These are phyloP conservation scores for Penicillium fuscoglaucum DNA, from an alignment of 2,329 filamentous ascomycete species.

Conservation along the genomic window DNA sequence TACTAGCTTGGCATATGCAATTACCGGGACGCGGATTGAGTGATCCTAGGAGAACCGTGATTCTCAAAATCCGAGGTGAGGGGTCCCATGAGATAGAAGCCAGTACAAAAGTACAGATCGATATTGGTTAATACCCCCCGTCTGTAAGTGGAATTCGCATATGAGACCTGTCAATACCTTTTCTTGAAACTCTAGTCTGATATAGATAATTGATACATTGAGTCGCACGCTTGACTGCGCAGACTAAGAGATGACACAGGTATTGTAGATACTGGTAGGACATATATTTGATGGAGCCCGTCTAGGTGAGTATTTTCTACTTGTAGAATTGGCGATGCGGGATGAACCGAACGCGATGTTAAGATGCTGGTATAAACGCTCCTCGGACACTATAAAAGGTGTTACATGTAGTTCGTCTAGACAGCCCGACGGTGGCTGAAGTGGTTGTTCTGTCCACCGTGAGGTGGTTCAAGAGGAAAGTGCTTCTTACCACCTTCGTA, in stretches of 20 bases:
- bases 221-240: too few relatives aligned
- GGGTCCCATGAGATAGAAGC: background rate
- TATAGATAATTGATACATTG: too few relatives aligned
- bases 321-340: background rate
- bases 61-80: background rate
- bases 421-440: slow-evolving; percentile 5
- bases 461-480: background rate
- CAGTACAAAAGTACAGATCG: background rate
- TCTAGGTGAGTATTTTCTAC: too few relatives aligned
- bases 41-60: background rate
- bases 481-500: background rate
- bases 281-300: too few relatives aligned
- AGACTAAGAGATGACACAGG: too few relatives aligned
- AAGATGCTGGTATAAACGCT: slow-evolving; percentile 2
- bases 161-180: too few relatives aligned
- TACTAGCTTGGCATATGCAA: background rate
- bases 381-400: slow-evolving; percentile 5
- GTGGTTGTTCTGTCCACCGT: background rate
- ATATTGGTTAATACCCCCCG: background rate
- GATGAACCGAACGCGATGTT: slow-evolving; percentile 7
- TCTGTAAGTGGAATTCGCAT: background rate
- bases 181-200: too few relatives aligned
- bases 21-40: background rate
- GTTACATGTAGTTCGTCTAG: slow-evolving; percentile 1
- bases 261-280: too few relatives aligned